A percentile compares a stretch with the other conserved stretches of the same genome.
Conservation (phyloP, 352 stramenopile species). For the Phytopythium montanum region DNA sequence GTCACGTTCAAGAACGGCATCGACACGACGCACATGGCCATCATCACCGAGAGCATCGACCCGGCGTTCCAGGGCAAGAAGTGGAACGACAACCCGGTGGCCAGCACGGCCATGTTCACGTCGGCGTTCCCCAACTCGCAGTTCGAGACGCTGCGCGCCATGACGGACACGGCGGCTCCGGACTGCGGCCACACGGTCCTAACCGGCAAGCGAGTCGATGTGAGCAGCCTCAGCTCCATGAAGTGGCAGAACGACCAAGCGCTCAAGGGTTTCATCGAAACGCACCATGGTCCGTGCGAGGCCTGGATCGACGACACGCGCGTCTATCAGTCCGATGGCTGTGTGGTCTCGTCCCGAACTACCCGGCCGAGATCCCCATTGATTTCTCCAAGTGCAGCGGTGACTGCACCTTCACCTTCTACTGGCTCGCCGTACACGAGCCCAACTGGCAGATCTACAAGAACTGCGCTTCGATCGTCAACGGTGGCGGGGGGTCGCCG, state of each 20-base stretch:
- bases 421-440: slow-evolving; percentile 57
- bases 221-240: too few species aligned
- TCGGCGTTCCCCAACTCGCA: slow-evolving; percentile 24
- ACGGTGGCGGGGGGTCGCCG: too few species aligned
- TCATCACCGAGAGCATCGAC: slow-evolving; percentile 23
- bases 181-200: too few species aligned
- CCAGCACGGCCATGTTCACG: slow-evolving; percentile 32
- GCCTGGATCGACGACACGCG: slow-evolving; percentile 35
- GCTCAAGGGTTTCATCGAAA: slow-evolving; percentile 35
- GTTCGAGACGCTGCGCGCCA: slow-evolving; percentile 25
- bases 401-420: slow-evolving; percentile 53
- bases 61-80: slow-evolving; percentile 27
- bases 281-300: slow-evolving; percentile 45
- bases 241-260: slow-evolving; percentile 47
- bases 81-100: slow-evolving; percentile 30
- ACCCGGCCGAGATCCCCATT: slow-evolving; percentile 46
- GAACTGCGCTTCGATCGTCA: not conserved
- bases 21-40: slow-evolving; percentile 26
- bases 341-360: slow-evolving; percentile 15
- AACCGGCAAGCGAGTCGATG: too few species aligned
- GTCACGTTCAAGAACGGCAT: slow-evolving; percentile 28
- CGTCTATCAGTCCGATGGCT: slow-evolving; percentile 41
- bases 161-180: slow-evolving; percentile 22
- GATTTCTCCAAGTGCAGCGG: slow-evolving; percentile 46
- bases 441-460: slow-evolving; percentile 59